phyloP scores from a whole-genome alignment of 331 rosid species.

The Saraca asoca region DNA sequence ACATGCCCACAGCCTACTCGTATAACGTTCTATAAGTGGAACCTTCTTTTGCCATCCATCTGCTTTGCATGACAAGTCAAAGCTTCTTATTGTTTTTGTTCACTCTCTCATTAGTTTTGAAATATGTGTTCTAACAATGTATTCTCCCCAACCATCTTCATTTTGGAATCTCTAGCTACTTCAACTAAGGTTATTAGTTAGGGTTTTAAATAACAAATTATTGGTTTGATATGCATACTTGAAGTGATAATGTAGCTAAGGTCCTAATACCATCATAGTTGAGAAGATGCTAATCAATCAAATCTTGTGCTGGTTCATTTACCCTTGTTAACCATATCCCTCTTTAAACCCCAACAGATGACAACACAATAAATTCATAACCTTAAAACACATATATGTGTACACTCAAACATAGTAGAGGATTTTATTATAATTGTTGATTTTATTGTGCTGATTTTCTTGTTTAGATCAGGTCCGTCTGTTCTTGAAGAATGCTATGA shows the following conservation, averaged over 20 bases:
- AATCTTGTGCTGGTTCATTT: not conserved
- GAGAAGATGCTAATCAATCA: too few relatives aligned
- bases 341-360: not conserved
- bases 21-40: too few relatives aligned
- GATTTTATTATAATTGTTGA: too few relatives aligned
- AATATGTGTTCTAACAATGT: slow-evolving; percentile 75
- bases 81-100: too few relatives aligned
- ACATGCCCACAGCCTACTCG: too few relatives aligned
- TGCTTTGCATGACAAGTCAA: too few relatives aligned
- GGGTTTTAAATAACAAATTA: not conserved
- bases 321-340: too few relatives aligned
- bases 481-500: slow-evolving; percentile 79
- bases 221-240: slow-evolving; percentile 2
- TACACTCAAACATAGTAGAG: not conserved
- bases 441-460: slow-evolving; percentile 21
- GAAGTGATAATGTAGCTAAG: not conserved
- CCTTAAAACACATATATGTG: not conserved
- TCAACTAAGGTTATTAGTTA: slow-evolving; percentile 33
- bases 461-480: slow-evolving; percentile 61
- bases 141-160: slow-evolving; percentile 93
- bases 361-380: not conserved
- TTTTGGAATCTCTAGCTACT: slow-evolving; percentile 59
- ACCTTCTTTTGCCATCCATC: too few relatives aligned
- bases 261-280: not conserved
- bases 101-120: too few relatives aligned